Percentiles rank a stretch among this genome's conserved stretches.
phyloP scores from a whole-genome alignment of 768 basidiomycete species.

The Russula brevipes region DNA sequence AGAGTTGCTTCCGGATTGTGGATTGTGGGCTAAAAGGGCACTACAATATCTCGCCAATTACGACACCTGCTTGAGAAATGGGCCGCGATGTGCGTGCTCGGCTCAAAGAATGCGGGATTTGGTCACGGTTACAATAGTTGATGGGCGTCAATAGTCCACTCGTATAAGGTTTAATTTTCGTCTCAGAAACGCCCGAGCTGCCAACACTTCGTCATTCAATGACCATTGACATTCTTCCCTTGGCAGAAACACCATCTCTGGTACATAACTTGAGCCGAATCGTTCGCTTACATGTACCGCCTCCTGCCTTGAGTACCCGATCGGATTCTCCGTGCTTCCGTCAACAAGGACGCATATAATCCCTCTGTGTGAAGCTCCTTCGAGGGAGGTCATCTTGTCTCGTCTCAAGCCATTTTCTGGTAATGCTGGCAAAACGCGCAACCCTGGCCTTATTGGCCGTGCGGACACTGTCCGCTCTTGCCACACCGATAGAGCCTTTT shows the following conservation, averaged over 20 bases:
- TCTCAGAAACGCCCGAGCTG: neutral
- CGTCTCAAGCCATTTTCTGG: neutral
- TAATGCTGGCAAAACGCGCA: slow-evolving; percentile 6
- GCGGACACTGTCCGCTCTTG: slow-evolving; percentile 10
- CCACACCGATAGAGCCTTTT: neutral
- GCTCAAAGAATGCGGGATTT: neutral
- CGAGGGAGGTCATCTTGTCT: neutral
- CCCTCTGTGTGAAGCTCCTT: neutral
- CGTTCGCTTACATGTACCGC: neutral
- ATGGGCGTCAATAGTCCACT: neutral
- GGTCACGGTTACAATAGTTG: too few species aligned
- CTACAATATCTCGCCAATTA: neutral
- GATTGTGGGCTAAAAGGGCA: neutral
- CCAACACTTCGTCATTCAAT: neutral
- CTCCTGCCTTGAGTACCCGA: neutral
- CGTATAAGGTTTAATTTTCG: neutral
- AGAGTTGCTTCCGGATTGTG: neutral
- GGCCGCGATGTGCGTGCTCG: neutral
- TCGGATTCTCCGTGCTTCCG: neutral
- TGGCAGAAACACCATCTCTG: neutral
- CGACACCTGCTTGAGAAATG: neutral
- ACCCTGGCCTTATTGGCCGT: slow-evolving; percentile 7
- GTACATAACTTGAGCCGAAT: slow-evolving; percentile 10
- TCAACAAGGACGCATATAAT: slow-evolving; percentile 2
- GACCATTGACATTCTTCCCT: neutral